Conservation (phyloP, 805 yeast genomes). For the Candida ipomoeae region DNA sequence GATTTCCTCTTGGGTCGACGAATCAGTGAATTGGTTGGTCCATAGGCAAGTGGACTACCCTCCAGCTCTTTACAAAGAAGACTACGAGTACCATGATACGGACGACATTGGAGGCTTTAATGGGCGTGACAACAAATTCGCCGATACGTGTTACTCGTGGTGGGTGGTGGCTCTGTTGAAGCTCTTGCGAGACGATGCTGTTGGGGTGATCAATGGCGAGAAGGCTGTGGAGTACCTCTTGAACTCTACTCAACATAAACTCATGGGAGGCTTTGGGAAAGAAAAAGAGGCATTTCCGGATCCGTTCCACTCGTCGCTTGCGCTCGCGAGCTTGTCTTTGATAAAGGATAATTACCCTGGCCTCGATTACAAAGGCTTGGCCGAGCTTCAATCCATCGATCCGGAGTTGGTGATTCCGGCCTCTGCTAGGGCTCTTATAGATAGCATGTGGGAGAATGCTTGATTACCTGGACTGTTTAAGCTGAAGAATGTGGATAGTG, state of each 20-base stretch:
- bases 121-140: constrained; percentile 79
- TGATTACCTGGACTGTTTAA: background rate
- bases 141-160: constrained; percentile 85
- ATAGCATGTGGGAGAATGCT: constrained; percentile 9
- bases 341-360: constrained; percentile 8
- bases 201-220: constrained; percentile 31
- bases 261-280: constrained; percentile 78
- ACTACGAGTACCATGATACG: constrained; percentile 36
- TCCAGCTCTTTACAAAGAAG: constrained; percentile 23
- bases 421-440: constrained; percentile 12
- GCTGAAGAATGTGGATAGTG: too few species aligned
- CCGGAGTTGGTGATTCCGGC: constrained; percentile 15
- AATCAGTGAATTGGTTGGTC: constrained; percentile 55
- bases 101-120: constrained; percentile 74
- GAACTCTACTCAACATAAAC: constrained; percentile 50
- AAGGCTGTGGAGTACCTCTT: constrained; percentile 44
- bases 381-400: constrained; percentile 10
- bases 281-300: constrained; percentile 63
- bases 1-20: constrained; percentile 15
- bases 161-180: constrained; percentile 67
- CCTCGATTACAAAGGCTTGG: constrained; percentile 5
- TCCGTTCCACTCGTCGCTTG: constrained; percentile 64
- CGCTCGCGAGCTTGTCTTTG: constrained; percentile 49
- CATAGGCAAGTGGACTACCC: constrained; percentile 54
- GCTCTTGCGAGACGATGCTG: constrained; percentile 31